Percentiles rank a stretch among this genome's conserved stretches.
These are phyloP conservation scores for Vanderwaltozyma yarrowii DNA, from an alignment of 805 yeast genomes.

Conservation along the genomic window DNA sequence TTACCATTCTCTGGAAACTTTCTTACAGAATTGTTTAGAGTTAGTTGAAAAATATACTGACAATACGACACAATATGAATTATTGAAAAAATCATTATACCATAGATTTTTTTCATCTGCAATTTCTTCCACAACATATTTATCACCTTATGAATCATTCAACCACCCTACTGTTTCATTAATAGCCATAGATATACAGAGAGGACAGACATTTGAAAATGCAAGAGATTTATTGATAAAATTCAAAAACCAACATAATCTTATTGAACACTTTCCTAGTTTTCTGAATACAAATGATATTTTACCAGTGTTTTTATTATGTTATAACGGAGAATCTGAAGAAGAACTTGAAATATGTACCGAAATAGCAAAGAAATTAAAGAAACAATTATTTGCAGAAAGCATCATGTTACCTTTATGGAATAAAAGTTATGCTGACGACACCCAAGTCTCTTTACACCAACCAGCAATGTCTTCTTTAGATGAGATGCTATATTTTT, in stretches of 20 bases:
- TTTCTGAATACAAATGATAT: constrained; percentile 59
- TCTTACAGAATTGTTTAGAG: constrained; percentile 27
- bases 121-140: constrained; percentile 45
- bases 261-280: constrained; percentile 36
- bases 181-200: constrained; percentile 43
- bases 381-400: constrained; percentile 33
- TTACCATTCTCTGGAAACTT: constrained; percentile 30
- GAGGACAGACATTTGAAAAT: constrained; percentile 31
- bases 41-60: constrained; percentile 19
- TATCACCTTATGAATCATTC: constrained; percentile 75
- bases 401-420: constrained; percentile 24
- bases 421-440: constrained; percentile 7
- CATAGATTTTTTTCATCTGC: constrained; percentile 45
- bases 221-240: constrained; percentile 49
- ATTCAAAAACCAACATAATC: constrained; percentile 35
- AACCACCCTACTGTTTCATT: constrained; percentile 78
- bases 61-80: constrained; percentile 21
- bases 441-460: constrained; percentile 13
- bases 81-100: constrained; percentile 41
- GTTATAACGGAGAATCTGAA: constrained; percentile 36
- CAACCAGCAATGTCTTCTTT: constrained; percentile 23
- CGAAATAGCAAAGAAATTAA: constrained; percentile 32
- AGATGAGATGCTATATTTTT: constrained; percentile 15
- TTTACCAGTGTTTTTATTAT: constrained; percentile 43
- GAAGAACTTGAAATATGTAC: constrained; percentile 36